Evolutionary conservation across 306 rosid genomes (phyloP), one percentile per base, ranked within the genome.

Genomic region (Cucumis hystrix): DNA sequence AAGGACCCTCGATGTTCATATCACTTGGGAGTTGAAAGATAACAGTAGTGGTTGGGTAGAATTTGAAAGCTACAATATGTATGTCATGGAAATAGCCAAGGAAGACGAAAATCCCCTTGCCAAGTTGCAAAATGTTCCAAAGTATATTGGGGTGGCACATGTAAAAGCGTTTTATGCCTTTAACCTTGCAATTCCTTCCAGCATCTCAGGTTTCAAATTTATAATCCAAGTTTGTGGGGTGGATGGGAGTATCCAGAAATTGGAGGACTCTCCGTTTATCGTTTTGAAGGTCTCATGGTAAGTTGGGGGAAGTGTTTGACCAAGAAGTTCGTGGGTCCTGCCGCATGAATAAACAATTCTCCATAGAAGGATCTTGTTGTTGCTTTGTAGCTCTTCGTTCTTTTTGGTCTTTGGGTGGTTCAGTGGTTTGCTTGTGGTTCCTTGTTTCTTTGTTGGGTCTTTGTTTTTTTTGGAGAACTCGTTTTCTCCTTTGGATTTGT

Each of bases 11-110:
- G 81, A 84, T 77, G 39, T 89, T 49, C 86, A 92, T 79, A 81
- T 95, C 84, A 33, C 37, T n/a, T 95, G 99, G 99, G 85, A 83
- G 61, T 62, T 87, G 85, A 88, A 82, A 84, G 82, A 87, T 77
- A 87, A 82, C 51, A 80, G 56, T 15, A 76, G 18, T 1, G 35
- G 77, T 61, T 25, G 56, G 64, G 79, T 9, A 33, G 5, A 0
- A 20, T 88, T 80, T 79, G 79, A 79, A 70, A 83, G 63, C 80
- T 95, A 85, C 89, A 86, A 85, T 51, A 75, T 95, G 30, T 91
- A 90, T 82, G 84, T 83, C 41, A 83, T 85, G 85, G 89, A 85
- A 62, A 55, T 83, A 76, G 83, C 86, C 17, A 51, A 81, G 49
- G 79, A 78, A 68, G 85, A 5, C 41, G 77, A 18, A 70, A 67